A percentile compares a stretch with the other conserved stretches of the same genome.
Conservation (phyloP, 331 rosid species). For the Quercus lobata region DNA sequence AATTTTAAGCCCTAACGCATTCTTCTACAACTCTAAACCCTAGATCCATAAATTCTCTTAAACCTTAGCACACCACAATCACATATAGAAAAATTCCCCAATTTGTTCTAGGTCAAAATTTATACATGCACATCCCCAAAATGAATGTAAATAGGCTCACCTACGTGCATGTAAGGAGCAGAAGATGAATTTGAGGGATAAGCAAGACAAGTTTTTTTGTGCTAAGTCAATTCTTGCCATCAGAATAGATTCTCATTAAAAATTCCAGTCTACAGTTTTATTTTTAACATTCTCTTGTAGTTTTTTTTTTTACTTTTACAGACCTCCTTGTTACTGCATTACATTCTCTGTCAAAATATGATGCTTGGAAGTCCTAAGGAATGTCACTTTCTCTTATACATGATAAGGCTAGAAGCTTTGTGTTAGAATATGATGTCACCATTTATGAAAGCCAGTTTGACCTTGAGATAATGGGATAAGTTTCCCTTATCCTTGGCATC, state of each 20-base stretch:
- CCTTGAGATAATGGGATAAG: neutral
- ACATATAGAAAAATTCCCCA: no score
- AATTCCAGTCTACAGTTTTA: neutral
- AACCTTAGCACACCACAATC: no score
- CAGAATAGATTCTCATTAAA: neutral
- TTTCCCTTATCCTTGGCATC: conserved; percentile 10
- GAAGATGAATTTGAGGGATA: neutral
- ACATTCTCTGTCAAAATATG: neutral
- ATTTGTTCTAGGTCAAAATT: no score
- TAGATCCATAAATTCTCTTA: no score
- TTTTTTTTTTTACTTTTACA: neutral
- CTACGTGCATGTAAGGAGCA: neutral
- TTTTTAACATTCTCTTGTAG: neutral
- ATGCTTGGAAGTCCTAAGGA: neutral
- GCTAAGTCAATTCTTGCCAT: neutral
- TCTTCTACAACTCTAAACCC: no score
- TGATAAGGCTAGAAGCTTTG: neutral
- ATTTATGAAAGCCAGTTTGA: no score
- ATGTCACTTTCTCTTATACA: no score
- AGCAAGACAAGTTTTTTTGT: neutral
- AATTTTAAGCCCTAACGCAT: no score
- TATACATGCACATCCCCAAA: neutral
- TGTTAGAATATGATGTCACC: neutral
- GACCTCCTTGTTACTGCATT: neutral
- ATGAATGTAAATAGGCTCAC: neutral